These are phyloP conservation scores for Chimonanthus salicifolius DNA, from an alignment of 164 flowering plant genomes.

Conservation along the genomic window DNA sequence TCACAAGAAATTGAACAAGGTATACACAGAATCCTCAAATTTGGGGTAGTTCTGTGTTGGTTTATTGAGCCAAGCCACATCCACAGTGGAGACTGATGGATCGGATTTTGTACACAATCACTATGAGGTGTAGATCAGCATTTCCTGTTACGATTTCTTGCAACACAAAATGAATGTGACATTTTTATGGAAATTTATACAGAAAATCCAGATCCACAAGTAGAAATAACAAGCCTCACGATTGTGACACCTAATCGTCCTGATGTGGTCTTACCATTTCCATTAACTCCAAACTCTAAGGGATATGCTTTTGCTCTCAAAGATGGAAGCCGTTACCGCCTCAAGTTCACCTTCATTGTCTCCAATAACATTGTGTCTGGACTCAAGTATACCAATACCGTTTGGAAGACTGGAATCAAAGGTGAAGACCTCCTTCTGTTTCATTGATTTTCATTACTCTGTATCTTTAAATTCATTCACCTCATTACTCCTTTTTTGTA, in stretches of 20 bases:
- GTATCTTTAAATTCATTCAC: not conserved
- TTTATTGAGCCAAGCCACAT: no score
- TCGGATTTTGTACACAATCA: no score
- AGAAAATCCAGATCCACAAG: slow-evolving; percentile 42
- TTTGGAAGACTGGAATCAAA: slow-evolving; percentile 51
- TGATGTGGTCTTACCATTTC: slow-evolving; percentile 36
- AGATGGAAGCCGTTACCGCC: slow-evolving; percentile 43
- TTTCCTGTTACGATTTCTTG: no score
- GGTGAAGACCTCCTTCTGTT: slow-evolving; percentile 16
- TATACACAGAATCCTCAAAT: no score
- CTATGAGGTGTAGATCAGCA: no score
- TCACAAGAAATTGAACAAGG: no score
- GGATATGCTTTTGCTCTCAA: slow-evolving; percentile 36
- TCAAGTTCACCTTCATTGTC: slow-evolving; percentile 41
- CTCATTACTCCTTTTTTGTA: not conserved
- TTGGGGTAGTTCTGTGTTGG: no score
- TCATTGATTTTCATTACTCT: not conserved
- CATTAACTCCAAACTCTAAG: slow-evolving; percentile 28
- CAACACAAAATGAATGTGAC: no score
- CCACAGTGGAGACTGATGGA: no score
- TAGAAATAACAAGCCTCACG: slow-evolving; percentile 38
- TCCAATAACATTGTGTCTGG: slow-evolving; percentile 47
- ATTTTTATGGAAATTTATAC: not conserved
- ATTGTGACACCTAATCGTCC: slow-evolving; percentile 30
- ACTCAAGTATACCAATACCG: slow-evolving; percentile 44